Percentiles rank a stretch among this genome's conserved stretches.
These are phyloP conservation scores for Monosporascus ibericus DNA, from an alignment of 2,329 filamentous ascomycete species.

Conservation along the genomic window DNA sequence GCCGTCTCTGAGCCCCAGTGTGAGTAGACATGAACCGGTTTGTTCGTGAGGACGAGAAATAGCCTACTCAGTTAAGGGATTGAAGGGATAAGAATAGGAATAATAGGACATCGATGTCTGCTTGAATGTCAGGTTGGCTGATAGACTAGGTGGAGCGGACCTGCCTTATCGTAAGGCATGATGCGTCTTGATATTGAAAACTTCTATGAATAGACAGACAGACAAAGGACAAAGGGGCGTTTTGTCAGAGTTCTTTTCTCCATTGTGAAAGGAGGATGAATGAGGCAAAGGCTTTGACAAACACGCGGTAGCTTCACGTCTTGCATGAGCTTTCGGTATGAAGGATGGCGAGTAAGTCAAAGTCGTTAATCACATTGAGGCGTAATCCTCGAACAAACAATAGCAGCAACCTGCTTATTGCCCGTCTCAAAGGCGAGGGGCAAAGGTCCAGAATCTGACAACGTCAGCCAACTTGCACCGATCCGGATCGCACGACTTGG, in stretches of 20 bases:
- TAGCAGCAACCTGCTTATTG: neutral
- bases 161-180: neutral
- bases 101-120: neutral
- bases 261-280: constrained; percentile 7
- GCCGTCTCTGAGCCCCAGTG: constrained; percentile 23
- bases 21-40: constrained; percentile 19
- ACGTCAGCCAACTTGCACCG: no score
- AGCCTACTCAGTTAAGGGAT: constrained; percentile 2
- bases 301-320: no score
- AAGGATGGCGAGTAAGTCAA: constrained; percentile 13
- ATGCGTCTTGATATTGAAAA: constrained; percentile 4
- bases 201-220: constrained; percentile 12
- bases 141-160: neutral
- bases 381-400: constrained; percentile 2
- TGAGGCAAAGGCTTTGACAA: no score
- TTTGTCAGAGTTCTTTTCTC: constrained; percentile 12
- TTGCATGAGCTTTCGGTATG: no score
- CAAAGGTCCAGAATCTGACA: no score
- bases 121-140: constrained; percentile 1
- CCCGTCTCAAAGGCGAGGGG: no score
- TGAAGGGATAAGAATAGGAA: neutral
- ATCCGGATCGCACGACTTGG: no score
- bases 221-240: constrained; percentile 6
- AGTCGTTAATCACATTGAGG: constrained; percentile 5
- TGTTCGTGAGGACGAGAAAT: neutral